Conservation (phyloP, 768 basidiomycete genomes). For the Thelephora ganbajun region DNA sequence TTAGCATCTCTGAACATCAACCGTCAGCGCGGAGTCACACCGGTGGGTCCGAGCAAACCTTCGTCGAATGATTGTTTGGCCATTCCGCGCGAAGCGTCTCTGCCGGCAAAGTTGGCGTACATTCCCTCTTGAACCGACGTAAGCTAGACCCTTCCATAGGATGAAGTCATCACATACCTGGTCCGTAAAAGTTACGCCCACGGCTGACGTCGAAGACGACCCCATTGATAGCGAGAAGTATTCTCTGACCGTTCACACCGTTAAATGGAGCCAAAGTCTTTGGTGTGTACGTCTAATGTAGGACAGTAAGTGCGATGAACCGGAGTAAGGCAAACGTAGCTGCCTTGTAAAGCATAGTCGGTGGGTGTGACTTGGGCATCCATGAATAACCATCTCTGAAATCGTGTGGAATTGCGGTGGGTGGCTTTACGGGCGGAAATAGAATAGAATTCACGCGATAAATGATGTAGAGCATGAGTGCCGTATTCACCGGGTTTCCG, state of each 20-base stretch:
- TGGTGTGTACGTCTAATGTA: constrained; percentile 51
- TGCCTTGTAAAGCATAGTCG: constrained; percentile 49
- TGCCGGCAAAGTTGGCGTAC: constrained; percentile 95
- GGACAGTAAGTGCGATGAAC: not conserved
- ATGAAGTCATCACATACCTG: constrained; percentile 45
- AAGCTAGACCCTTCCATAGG: not conserved
- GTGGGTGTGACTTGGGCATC: constrained; percentile 76
- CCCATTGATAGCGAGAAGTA: constrained; percentile 76
- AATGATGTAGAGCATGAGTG: constrained; percentile 62
- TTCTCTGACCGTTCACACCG: constrained; percentile 51
- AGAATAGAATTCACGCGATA: constrained; percentile 66
- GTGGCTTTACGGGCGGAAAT: constrained; percentile 46
- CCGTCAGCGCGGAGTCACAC: constrained; percentile 1
- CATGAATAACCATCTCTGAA: constrained; percentile 84
- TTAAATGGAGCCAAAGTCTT: constrained; percentile 56
- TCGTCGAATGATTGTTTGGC: constrained; percentile 92
- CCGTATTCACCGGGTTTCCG: constrained; percentile 69
- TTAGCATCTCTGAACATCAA: constrained; percentile 64
- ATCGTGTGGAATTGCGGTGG: constrained; percentile 41
- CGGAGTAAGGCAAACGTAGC: not conserved
- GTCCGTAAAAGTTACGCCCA: constrained; percentile 89
- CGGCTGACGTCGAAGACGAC: constrained; percentile 88
- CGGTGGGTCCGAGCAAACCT: constrained; percentile 33
- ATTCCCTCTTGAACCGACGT: constrained; percentile 53
- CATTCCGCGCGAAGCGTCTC: constrained; percentile 94